Percentiles rank a stretch among this genome's conserved stretches.
phyloP scores from a whole-genome alignment of 192 early-diverging fungal species.

The Phycomyces blakesleeanus region DNA sequence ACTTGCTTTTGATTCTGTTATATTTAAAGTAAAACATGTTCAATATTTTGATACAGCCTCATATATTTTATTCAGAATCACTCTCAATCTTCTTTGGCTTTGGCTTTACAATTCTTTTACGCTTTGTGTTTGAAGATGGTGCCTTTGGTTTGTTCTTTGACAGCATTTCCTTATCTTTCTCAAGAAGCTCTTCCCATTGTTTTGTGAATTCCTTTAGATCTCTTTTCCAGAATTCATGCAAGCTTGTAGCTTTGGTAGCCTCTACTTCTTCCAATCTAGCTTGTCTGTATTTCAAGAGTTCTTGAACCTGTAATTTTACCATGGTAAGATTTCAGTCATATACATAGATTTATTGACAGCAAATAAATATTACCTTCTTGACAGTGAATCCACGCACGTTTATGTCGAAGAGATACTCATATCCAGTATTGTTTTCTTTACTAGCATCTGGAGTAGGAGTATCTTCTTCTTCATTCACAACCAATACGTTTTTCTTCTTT shows the following conservation, averaged over 20 bases:
- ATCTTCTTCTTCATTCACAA: conserved; percentile 46
- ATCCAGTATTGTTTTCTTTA: conserved; percentile 44
- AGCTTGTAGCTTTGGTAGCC: conserved; percentile 55
- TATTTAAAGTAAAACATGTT: no score
- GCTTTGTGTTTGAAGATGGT: background rate
- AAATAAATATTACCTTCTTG: conserved; percentile 58
- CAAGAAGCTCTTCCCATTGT: conserved; percentile 65
- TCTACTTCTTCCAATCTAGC: conserved; percentile 68
- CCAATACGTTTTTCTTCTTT: conserved; percentile 30
- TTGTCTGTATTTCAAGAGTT: conserved; percentile 66
- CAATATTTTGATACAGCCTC: no score
- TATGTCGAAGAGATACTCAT: conserved; percentile 87
- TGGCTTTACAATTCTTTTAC: conserved; percentile 13
- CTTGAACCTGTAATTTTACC: conserved; percentile 53
- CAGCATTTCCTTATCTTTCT: conserved; percentile 20
- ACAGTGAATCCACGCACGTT: conserved; percentile 87
- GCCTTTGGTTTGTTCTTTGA: conserved; percentile 12
- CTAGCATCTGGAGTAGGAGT: conserved; percentile 32
- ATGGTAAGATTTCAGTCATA: background rate
- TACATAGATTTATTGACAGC: background rate
- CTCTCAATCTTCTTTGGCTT: no score
- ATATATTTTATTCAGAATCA: no score
- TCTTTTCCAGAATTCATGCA: conserved; percentile 75
- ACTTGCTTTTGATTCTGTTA: no score
- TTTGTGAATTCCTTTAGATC: conserved; percentile 83